Conservation (phyloP, 2,329 filamentous ascomycete species). For the Setomelanomma holmii region DNA sequence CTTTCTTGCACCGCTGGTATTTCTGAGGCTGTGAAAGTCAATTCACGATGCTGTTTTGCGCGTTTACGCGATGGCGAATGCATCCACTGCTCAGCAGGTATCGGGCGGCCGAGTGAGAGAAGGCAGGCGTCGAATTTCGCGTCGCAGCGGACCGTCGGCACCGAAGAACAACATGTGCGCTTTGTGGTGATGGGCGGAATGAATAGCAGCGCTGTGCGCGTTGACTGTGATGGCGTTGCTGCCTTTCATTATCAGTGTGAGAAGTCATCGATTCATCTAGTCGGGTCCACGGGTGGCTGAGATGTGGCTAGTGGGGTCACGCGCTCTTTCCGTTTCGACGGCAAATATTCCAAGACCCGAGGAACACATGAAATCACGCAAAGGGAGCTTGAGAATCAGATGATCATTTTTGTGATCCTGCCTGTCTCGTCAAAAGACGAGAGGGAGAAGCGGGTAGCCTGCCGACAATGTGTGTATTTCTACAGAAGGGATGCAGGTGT, state of each 20-base stretch:
- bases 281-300: too few relatives aligned
- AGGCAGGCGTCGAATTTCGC: conserved; percentile 27
- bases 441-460: background rate
- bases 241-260: conserved; percentile 25
- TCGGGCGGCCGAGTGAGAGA: conserved; percentile 29
- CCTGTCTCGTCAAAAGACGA: background rate
- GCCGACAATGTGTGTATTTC: background rate
- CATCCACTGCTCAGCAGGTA: conserved; percentile 20
- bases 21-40: too few relatives aligned
- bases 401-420: background rate
- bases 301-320: conserved; percentile 30
- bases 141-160: conserved; percentile 15
- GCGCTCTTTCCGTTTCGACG: conserved; percentile 22
- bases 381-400: background rate
- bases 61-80: too few relatives aligned
- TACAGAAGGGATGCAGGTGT: background rate
- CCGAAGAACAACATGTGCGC: conserved; percentile 19
- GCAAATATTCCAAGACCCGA: conserved; percentile 9
- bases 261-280: conserved; percentile 23
- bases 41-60: too few relatives aligned
- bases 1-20: too few relatives aligned
- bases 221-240: conserved; percentile 16
- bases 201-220: conserved; percentile 8
- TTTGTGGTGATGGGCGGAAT: conserved; percentile 5
- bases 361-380: background rate